Conservation (phyloP, 2,329 filamentous ascomycete species). For the Pseudogymnoascus sp. region DNA sequence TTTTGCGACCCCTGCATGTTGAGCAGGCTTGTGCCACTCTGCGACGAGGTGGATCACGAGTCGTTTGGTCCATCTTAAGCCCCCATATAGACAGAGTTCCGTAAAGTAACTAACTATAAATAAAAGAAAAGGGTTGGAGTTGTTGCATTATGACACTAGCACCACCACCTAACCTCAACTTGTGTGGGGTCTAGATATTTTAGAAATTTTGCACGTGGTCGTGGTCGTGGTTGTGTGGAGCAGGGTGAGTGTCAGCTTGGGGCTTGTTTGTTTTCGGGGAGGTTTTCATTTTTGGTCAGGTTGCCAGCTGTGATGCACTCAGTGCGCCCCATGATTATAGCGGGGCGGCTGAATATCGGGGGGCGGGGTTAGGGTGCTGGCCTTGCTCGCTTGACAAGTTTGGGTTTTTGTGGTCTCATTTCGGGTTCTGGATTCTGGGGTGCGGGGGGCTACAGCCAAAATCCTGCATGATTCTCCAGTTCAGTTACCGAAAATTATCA, state of each 20-base stretch:
- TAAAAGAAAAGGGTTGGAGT: neutral
- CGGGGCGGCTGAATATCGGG: neutral
- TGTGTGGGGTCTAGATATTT: neutral
- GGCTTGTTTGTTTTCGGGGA: neutral
- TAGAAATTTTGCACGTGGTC: neutral
- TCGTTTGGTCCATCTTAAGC: neutral
- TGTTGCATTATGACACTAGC: neutral
- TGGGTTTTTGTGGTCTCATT: neutral
- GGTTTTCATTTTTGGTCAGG: neutral
- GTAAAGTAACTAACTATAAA: neutral
- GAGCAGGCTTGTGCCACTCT: conserved; percentile 25
- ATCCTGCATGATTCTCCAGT: neutral
- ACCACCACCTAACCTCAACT: neutral
- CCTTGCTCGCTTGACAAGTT: neutral
- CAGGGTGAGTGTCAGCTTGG: neutral
- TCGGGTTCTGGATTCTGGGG: neutral
- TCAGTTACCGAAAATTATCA: neutral
- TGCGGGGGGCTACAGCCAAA: neutral
- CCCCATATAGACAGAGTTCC: neutral
- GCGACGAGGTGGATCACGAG: conserved; percentile 13
- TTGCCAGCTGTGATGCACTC: neutral
- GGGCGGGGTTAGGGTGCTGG: neutral
- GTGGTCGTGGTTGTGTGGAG: neutral
- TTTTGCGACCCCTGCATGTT: conserved; percentile 28
- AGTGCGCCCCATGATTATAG: neutral